Conservation (phyloP, 805 yeast species). For the Wickerhamomyces hampshirensis region DNA sequence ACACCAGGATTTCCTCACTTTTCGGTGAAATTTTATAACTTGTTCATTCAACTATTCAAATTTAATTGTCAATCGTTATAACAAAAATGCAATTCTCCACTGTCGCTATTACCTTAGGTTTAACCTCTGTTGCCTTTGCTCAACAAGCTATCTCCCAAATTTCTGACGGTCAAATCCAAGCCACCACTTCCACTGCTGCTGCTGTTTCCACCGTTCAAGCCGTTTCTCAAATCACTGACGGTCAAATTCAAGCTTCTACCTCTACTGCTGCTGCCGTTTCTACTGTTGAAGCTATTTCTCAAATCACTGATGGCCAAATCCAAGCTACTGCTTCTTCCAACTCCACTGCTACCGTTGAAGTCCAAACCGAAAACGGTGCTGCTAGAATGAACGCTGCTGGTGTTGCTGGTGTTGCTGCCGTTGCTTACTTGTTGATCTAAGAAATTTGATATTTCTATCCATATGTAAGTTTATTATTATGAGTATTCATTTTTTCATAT, state of each 20-base stretch:
- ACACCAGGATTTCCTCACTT: neutral
- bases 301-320: conserved; percentile 17
- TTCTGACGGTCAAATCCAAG: conserved; percentile 38
- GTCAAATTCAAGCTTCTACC: conserved; percentile 29
- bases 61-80: neutral
- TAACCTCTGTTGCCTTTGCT: conserved; percentile 11
- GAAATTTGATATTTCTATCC: conserved; percentile 10
- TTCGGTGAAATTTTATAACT: too few species aligned
- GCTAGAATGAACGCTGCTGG: conserved; percentile 17
- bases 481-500: conserved; percentile 26
- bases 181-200: conserved; percentile 19
- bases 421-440: conserved; percentile 21
- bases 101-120: conserved; percentile 10
- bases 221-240: conserved; percentile 27
- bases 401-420: conserved; percentile 20
- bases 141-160: conserved; percentile 32
- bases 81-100: conserved; percentile 19
- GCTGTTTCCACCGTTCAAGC: conserved; percentile 15
- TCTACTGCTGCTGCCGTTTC: conserved; percentile 33
- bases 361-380: conserved; percentile 19
- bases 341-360: conserved; percentile 28
- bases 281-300: conserved; percentile 41
- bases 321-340: conserved; percentile 34
- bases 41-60: neutral
- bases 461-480: conserved; percentile 27